Evolutionary conservation across 352 stramenopile genomes (phyloP).

Genomic region (Chloridella minuta): DNA sequence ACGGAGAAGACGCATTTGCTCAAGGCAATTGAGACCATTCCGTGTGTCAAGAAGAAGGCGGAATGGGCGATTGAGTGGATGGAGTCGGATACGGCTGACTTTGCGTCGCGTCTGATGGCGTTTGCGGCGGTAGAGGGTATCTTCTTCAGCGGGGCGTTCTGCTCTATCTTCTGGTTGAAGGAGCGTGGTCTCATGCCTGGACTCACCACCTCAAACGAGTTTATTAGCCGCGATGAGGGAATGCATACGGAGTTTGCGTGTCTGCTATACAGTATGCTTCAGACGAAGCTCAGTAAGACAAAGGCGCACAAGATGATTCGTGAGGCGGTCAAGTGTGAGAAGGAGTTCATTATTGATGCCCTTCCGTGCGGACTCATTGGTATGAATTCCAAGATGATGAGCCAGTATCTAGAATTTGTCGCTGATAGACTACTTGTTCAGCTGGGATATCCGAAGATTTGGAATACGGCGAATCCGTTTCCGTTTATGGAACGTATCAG

Average conservation of each 20-base stretch:
- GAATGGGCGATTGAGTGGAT: conserved; percentile 82
- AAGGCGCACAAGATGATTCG: conserved; percentile 61
- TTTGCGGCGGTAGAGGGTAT: conserved; percentile 94
- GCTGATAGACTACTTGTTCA: conserved; percentile 65
- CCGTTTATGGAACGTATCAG: conserved; percentile 74
- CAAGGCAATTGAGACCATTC: conserved; percentile 84
- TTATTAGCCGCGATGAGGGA: conserved; percentile 90
- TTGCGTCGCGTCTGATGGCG: conserved; percentile 72
- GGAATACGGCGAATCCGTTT: conserved; percentile 68
- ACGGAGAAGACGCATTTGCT: conserved; percentile 62
- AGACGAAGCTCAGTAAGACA: conserved; percentile 59
- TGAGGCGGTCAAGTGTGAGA: conserved; percentile 74
- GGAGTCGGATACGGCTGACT: conserved; percentile 49
- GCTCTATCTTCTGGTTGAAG: conserved; percentile 98
- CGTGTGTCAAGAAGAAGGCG: conserved; percentile 82
- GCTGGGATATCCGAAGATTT: conserved; percentile 59
- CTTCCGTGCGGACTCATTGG: conserved; percentile 90
- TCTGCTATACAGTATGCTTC: conserved; percentile 79
- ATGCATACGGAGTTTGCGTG: conserved; percentile 96
- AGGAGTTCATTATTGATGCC: conserved; percentile 79
- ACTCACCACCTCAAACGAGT: conserved; percentile 88
- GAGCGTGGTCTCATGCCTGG: conserved; percentile 91
- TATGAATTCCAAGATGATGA: conserved; percentile 92
- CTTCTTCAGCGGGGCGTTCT: conserved; percentile 94
- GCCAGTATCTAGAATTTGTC: conserved; percentile 94